Evolutionary conservation across 2,329 filamentous ascomycete species (phyloP).

Genomic region (Knufia fluminis): DNA sequence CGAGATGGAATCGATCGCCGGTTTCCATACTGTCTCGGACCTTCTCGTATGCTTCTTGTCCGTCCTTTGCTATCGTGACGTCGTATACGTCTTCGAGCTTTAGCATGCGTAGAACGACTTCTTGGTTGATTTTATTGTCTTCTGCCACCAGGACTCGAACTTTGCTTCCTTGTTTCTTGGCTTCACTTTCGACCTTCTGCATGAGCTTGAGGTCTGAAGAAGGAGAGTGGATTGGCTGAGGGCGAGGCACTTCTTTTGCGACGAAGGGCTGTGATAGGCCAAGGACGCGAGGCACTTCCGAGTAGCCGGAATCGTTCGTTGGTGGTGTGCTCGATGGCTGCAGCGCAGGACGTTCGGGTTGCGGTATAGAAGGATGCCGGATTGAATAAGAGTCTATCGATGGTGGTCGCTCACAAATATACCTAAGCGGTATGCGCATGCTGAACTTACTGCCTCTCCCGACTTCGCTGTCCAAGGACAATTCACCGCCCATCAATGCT

Average conservation of each 20-base stretch:
- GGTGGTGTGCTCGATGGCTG: not conserved
- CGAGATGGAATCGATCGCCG: slow-evolving; percentile 66
- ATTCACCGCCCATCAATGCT: slow-evolving; percentile 69
- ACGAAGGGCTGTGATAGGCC: slow-evolving; percentile 24
- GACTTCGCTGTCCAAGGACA: slow-evolving; percentile 61
- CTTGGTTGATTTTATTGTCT: slow-evolving; percentile 57
- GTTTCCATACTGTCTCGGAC: slow-evolving; percentile 74
- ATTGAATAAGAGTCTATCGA: slow-evolving; percentile 17
- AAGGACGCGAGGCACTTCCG: slow-evolving; percentile 21
- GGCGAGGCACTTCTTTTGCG: slow-evolving; percentile 27
- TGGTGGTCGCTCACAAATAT: slow-evolving; percentile 57
- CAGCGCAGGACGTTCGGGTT: not conserved
- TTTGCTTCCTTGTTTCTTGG: slow-evolving; percentile 46
- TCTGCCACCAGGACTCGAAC: slow-evolving; percentile 81
- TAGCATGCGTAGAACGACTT: slow-evolving; percentile 55
- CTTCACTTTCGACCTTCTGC: slow-evolving; percentile 55
- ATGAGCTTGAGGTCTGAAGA: slow-evolving; percentile 58
- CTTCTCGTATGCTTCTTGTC: slow-evolving; percentile 76
- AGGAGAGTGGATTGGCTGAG: slow-evolving; percentile 33
- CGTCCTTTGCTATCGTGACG: slow-evolving; percentile 77
- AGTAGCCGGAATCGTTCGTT: slow-evolving; percentile 5
- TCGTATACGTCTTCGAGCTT: slow-evolving; percentile 48
- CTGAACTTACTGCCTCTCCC: slow-evolving; percentile 72
- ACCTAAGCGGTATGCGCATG: slow-evolving; percentile 71
- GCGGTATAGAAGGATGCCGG: not conserved